Evolutionary conservation across 2,329 filamentous ascomycete genomes (phyloP).

Genomic region (Magnaporthales sp.): DNA sequence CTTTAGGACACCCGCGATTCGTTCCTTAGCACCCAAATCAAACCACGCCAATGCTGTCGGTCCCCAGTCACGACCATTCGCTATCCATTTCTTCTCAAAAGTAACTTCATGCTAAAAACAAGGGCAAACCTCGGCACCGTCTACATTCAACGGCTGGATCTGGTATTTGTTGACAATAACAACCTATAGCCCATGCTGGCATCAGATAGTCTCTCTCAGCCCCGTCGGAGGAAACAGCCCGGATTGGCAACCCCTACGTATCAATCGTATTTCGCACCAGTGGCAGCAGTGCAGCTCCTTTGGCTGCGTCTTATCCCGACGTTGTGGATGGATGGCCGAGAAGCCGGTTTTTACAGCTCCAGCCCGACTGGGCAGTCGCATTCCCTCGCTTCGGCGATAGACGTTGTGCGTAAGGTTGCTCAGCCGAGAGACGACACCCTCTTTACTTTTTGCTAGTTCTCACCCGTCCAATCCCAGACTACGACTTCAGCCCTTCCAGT

Average conservation of each 20-base stretch:
- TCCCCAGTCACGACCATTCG: neutral
- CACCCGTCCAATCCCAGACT: neutral
- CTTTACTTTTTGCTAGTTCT: neutral
- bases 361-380: neutral
- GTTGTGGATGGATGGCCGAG: neutral
- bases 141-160: neutral
- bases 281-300: neutral
- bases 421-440: neutral
- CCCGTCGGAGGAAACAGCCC: neutral
- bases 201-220: neutral
- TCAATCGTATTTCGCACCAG: neutral
- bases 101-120: neutral
- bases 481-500: neutral
- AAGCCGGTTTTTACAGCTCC: neutral
- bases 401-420: neutral
- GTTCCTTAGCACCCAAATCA: too few relatives aligned
- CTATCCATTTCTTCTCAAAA: neutral
- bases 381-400: neutral
- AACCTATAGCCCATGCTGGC: neutral
- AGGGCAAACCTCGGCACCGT: neutral
- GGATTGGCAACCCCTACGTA: neutral
- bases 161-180: neutral
- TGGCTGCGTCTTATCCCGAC: neutral
- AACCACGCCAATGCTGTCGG: neutral
- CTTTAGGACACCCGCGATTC: too few relatives aligned